Evolutionary conservation across 108 stramenopile species (phyloP).

Genomic region (Stephanodiscus triporus): DNA sequence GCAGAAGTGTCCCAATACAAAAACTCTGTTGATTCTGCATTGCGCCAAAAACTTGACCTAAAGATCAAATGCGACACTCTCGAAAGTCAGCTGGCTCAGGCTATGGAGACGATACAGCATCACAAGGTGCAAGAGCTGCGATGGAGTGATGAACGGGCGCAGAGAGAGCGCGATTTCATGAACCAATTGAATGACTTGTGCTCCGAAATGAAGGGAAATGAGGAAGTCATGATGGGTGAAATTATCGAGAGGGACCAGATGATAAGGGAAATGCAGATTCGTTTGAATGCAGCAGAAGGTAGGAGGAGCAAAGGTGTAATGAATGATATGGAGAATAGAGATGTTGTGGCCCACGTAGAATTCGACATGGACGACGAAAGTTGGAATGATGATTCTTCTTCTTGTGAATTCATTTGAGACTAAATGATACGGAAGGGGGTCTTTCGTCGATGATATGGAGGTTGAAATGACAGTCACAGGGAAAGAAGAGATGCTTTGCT

Average conservation of each 20-base stretch:
- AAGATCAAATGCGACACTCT: conserved; percentile 16
- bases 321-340: conserved; percentile 10
- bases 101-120: conserved; percentile 17
- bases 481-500: not conserved
- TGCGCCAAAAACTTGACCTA: conserved; percentile 16
- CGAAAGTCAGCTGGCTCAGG: conserved; percentile 11
- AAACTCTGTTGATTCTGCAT: conserved; percentile 10
- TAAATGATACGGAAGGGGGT: not conserved
- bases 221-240: conserved; percentile 32
- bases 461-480: not conserved
- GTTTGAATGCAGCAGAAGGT: conserved; percentile 19
- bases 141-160: conserved; percentile 27
- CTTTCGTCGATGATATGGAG: not conserved
- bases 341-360: conserved; percentile 20
- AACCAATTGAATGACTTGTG: conserved; percentile 37
- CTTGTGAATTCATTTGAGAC: conserved; percentile 30
- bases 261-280: conserved; percentile 33
- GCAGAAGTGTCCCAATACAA: conserved; percentile 20
- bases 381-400: conserved; percentile 31
- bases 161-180: conserved; percentile 35
- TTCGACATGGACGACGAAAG: conserved; percentile 30
- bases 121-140: conserved; percentile 15
- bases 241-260: conserved; percentile 23
- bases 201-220: conserved; percentile 14
- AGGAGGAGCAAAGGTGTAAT: not conserved